phyloP scores from a whole-genome alignment of 1,139 yeast species.

The Petasospora rhodanensis region DNA sequence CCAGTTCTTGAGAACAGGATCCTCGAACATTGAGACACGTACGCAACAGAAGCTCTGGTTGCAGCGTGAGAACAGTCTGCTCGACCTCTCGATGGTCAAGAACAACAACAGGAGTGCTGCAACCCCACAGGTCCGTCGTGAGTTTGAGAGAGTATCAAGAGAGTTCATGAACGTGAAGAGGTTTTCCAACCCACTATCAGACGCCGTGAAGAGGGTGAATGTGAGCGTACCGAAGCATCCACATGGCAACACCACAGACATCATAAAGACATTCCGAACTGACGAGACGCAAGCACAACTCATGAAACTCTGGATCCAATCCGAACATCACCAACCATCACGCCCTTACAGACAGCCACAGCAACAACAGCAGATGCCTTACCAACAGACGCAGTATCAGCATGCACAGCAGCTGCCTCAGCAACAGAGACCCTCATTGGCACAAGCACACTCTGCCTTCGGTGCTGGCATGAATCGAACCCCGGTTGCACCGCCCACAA shows the following conservation, averaged over 20 bases:
- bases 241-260: neutral
- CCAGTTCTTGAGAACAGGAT: conserved; percentile 31
- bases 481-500: conserved; percentile 23
- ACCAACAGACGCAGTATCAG: conserved; percentile 5
- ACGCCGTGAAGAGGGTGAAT: conserved; percentile 47
- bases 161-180: conserved; percentile 70
- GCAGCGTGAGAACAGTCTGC: conserved; percentile 68
- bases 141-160: conserved; percentile 68
- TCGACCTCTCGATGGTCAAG: conserved; percentile 39
- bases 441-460: conserved; percentile 7
- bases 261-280: neutral
- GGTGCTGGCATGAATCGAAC: conserved; percentile 3
- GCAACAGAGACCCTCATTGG: conserved; percentile 8
- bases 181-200: conserved; percentile 63
- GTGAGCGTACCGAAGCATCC: neutral
- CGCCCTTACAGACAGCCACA: conserved; percentile 8
- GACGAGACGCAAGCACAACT: conserved; percentile 20
- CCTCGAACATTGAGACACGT: conserved; percentile 51
- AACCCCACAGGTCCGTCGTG: conserved; percentile 66
- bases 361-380: conserved; percentile 6
- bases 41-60: conserved; percentile 83
- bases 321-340: conserved; percentile 15
- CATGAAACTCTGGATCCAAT: conserved; percentile 22
- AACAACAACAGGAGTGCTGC: conserved; percentile 7
- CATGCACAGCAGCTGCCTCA: conserved; percentile 4